Evolutionary conservation across 257 asterid species (phyloP).

Genomic region (Marsdenia floribunda): DNA sequence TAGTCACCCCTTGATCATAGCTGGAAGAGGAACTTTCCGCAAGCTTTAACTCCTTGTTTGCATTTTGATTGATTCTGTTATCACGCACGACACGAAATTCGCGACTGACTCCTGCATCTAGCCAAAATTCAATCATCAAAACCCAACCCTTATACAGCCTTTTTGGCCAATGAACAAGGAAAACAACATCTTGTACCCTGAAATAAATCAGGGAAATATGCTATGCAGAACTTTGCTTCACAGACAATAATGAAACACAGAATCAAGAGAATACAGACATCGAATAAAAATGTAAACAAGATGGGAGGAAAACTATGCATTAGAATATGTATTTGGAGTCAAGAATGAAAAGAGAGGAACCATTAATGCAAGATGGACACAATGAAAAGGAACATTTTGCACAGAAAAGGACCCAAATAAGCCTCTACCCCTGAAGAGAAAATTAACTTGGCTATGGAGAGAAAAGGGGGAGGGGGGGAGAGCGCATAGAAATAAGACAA

Average conservation of each 20-base stretch:
- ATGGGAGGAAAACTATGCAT: background rate
- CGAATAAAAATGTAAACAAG: background rate
- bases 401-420: background rate
- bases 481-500: background rate
- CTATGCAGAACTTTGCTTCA: background rate
- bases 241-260: background rate
- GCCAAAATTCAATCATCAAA: constrained; percentile 26
- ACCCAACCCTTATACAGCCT: constrained; percentile 7
- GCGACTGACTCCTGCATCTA: constrained; percentile 57
- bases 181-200: constrained; percentile 2
- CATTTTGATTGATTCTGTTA: constrained; percentile 64
- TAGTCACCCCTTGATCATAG: constrained; percentile 32
- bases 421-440: background rate
- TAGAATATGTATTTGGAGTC: background rate
- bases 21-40: constrained; percentile 44
- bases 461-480: background rate
- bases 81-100: constrained; percentile 93
- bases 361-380: background rate
- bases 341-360: background rate
- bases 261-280: background rate
- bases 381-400: background rate
- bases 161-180: background rate
- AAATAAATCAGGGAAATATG: background rate
- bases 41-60: constrained; percentile 44
- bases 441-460: background rate